Conservation (phyloP, 495 filamentous ascomycete species). For the Tuber microsphaerosporum region DNA sequence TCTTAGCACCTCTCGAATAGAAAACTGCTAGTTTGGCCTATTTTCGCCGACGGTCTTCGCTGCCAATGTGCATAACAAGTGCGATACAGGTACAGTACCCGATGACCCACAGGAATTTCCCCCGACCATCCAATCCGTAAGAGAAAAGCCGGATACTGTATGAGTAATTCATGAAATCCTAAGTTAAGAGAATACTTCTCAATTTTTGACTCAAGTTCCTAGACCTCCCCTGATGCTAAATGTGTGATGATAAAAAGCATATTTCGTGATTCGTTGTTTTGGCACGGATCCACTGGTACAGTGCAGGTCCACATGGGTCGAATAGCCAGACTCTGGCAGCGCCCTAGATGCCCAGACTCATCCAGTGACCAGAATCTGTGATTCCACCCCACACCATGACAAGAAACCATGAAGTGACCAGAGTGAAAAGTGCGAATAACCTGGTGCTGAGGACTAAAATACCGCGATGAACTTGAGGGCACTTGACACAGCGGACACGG, state of each 20-base stretch:
- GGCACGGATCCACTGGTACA: not conserved
- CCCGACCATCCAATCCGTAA: not conserved
- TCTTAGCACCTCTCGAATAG: not conserved
- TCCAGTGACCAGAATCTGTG: not conserved
- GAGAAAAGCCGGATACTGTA: too few species aligned
- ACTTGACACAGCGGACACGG: not conserved
- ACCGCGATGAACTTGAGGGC: slow-evolving; percentile 12
- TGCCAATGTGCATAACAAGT: not conserved
- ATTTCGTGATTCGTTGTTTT: not conserved
- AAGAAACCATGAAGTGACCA: not conserved
- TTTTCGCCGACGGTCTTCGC: not conserved
- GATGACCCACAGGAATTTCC: not conserved
- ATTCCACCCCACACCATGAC: not conserved
- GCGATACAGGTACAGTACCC: not conserved
- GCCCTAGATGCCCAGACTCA: not conserved
- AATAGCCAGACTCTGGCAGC: not conserved
- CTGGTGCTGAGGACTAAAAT: slow-evolving; percentile 23
- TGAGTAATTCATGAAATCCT: too few species aligned
- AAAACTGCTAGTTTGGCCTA: not conserved
- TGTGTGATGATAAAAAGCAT: too few species aligned
- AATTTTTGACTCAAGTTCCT: too few species aligned
- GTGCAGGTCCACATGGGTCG: not conserved
- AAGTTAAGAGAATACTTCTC: too few species aligned
- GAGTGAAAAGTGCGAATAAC: not conserved
- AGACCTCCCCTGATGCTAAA: too few species aligned